Base-by-base conservation (phyloP, 2,329 filamentous ascomycete genomes). In the Pseudocercospora vitis region DNA sequence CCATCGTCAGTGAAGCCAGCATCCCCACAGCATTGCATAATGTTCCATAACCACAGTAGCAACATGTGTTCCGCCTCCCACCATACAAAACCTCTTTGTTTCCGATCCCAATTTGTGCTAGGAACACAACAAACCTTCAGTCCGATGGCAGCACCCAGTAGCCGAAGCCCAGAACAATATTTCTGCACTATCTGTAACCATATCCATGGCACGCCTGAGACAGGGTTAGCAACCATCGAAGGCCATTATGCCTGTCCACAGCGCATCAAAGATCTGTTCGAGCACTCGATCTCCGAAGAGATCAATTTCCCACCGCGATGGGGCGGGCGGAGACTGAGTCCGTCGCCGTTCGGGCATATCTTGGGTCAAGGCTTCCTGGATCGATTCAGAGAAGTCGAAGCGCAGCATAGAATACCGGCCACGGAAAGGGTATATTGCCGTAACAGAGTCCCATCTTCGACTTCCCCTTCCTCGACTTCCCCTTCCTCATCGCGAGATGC, bases 371-470 rank as follows among this genome's bases (percentile, higher is more conserved):
- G 35, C 2, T 57, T 54, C 26, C 18, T 64, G 16, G 26, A 39
- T 7, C 24, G 32, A 9, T 62, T 55, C 23, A 45, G 55, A 21
- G 33, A 44, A n/a, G 37, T 50, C 4, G 33, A 23, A 18, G 16
- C 18, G 12, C 60, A 62, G 47, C 56, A 55, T 33, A 12, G n/a
- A 6, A 53, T 31, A 26, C 54, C 52, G 7, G 50, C 24, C 1
- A 16, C 21, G 12, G 54, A 59, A n/a, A 48, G 60, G 23, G 39
- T 64, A 12, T 64, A 61, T 46, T 64, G 61, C 37, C 12, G 24
- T 4, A 33, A 51, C 1, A 32, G 39, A 2, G 12, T 37, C 14
- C 18, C 28, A n/a, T 28, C 26, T 11, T 21, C 7, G 4, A 26
- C 12, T 4, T 35, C 32, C 7, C 14, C 32, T 7, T 35, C 32